These are phyloP conservation scores for Cinchona pubescens DNA, from an alignment of 257 asterid genomes.

Conservation along the genomic window DNA sequence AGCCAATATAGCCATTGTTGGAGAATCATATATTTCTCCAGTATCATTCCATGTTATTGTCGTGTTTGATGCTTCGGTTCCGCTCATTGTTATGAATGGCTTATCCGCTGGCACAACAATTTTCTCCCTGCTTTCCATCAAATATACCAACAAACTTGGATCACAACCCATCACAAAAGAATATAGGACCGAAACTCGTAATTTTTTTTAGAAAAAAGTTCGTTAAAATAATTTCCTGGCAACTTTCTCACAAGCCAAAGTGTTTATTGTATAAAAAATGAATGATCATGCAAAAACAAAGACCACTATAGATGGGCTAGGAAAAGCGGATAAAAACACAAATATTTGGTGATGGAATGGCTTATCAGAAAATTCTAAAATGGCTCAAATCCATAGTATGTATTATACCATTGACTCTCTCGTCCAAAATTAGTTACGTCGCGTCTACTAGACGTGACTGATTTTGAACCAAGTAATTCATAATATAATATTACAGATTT, in stretches of 20 bases:
- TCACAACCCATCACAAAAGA: background rate
- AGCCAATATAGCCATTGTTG: conserved; percentile 40
- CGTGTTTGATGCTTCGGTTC: conserved; percentile 27
- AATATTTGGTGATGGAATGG: background rate
- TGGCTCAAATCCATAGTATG: too few relatives aligned
- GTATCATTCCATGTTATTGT: conserved; percentile 44
- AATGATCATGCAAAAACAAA: background rate
- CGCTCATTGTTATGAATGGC: conserved; percentile 50
- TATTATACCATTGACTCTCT: too few relatives aligned
- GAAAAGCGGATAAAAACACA: background rate
- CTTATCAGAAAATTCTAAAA: too few relatives aligned
- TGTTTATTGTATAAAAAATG: too few relatives aligned
- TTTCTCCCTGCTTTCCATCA: conserved; percentile 33
- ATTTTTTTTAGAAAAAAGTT: too few relatives aligned
- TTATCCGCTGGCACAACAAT: conserved; percentile 44
- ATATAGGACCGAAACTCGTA: background rate
- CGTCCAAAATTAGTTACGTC: too few relatives aligned
- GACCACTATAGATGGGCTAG: background rate
- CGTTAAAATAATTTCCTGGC: too few relatives aligned
- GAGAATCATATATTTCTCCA: conserved; percentile 37
- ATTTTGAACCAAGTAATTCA: too few relatives aligned
- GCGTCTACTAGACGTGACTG: too few relatives aligned
- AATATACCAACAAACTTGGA: background rate
- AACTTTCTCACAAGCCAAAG: too few relatives aligned
- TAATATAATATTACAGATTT: too few relatives aligned